Evolutionary conservation across 495 filamentous ascomycete species (phyloP), one percentile per base, ranked within the genome.

Genomic region (Letharia columbiana): DNA sequence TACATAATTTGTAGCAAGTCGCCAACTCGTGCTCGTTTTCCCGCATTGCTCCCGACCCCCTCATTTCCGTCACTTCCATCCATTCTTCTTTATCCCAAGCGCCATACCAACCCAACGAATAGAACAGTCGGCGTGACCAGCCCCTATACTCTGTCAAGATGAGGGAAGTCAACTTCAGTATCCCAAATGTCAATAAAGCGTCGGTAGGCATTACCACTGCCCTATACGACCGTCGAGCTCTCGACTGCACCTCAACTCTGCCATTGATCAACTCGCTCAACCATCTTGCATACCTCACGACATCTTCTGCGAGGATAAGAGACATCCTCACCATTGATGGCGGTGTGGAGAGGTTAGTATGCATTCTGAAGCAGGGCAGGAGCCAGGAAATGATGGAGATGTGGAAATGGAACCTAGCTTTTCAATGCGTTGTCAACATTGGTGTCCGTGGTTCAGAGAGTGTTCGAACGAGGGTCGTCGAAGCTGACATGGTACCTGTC

Each of bases 401-500:
- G 89, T 98, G 94, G 95, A 98, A 98, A 80, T 98, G 94, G 94
- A 98, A 96, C 73, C 82, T 98, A 62, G 94, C 94, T 54, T 97
- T 98, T 73, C 94, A 98, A 73, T 98, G 95, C 75, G 92, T 97
- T 41, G 92, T 98, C 73, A 98, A 98, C 75, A 97, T 98, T 73
- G 94, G 94, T 35, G 94, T 98, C 69, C 86, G 94, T 64, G 94
- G 94, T 64, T 96, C 94, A 8, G 94, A 98, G 77, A 85, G 80
- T 66, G 94, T 98, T 62, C 83, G 94, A 61, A 97, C 95, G 57
- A 83, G 94, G 68, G 93, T 98, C 0, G 94, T 98, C 33, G 94
- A 98, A 78, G 94, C 94, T 68, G 94, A 98, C 73, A 96, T 98
- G 89, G 94, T 98, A 1, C 94, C 94, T 15, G 95, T 98, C 65